Conservation (phyloP, 345 rosid species). For the Viola odorata region DNA sequence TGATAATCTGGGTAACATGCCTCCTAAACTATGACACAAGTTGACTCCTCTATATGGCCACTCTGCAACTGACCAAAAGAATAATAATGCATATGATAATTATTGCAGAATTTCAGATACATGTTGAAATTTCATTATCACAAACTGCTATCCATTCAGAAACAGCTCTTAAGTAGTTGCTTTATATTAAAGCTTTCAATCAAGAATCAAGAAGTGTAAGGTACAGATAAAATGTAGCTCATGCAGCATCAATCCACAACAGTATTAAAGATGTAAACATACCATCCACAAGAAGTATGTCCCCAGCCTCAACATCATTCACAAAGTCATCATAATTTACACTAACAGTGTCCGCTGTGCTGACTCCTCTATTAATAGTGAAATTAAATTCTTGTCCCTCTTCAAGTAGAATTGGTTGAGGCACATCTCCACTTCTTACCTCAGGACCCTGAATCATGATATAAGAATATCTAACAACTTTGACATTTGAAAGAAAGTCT, state of each 20-base stretch:
- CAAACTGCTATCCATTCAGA: background rate
- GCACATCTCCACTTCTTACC: constrained; percentile 97
- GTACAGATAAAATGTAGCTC: background rate
- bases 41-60: background rate
- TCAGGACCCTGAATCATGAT: constrained; percentile 73
- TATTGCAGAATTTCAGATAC: background rate
- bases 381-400: constrained; percentile 93
- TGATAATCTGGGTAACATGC: background rate
- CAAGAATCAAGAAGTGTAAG: background rate
- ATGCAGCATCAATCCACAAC: background rate
- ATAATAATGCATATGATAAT: background rate
- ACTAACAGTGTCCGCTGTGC: constrained; percentile 70
- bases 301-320: constrained; percentile 83
- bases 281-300: constrained; percentile 90
- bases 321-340: constrained; percentile 93
- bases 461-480: constrained; percentile 7
- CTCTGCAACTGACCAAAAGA: too few species aligned
- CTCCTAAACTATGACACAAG: background rate
- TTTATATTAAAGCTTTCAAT: background rate
- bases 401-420: constrained; percentile 62
- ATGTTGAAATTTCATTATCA: background rate
- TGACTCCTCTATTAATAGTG: constrained; percentile 74
- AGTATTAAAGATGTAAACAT: constrained; percentile 16
- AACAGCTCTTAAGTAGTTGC: background rate
- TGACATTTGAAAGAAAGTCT: background rate